Evolutionary conservation across 2,329 filamentous ascomycete species (phyloP).

Genomic region (Juglanconis oblonga): DNA sequence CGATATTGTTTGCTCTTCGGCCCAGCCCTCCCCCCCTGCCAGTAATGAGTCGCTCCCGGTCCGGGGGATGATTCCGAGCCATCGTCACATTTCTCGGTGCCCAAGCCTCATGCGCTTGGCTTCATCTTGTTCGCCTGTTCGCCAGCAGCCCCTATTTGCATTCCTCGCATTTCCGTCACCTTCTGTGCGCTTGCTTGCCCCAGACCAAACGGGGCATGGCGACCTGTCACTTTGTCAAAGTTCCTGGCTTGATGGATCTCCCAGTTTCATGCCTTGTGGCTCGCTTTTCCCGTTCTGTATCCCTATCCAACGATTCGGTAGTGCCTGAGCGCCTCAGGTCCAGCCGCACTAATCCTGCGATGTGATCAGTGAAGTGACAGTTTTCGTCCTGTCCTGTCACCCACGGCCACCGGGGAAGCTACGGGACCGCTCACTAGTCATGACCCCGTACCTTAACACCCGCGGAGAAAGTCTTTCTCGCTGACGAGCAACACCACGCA

Average conservation of each 20-base stretch:
- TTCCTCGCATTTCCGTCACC: neutral
- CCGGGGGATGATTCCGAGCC: neutral
- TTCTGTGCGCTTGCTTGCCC: neutral
- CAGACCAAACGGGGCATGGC: neutral
- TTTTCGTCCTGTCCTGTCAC: neutral
- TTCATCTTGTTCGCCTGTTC: neutral
- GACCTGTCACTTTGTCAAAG: constrained; percentile 4
- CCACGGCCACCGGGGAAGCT: neutral
- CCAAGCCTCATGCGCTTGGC: constrained; percentile 3
- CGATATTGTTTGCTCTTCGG: neutral
- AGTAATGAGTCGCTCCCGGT: neutral
- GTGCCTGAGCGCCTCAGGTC: constrained; percentile 2
- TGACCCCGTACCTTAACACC: no score
- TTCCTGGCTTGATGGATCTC: neutral
- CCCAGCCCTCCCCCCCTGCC: neutral
- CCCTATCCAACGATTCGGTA: neutral
- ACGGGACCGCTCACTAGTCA: neutral
- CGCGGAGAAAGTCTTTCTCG: no score
- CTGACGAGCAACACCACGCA: no score
- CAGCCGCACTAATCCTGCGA: constrained; percentile 12
- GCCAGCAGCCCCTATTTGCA: neutral
- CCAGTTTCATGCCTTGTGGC: constrained; percentile 12
- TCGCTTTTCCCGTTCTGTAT: constrained; percentile 3
- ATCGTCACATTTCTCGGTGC: neutral
- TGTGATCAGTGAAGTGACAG: constrained; percentile 14